Percentiles rank a stretch among this genome's conserved stretches.
These are phyloP conservation scores for Cruciata laevipes DNA, from an alignment of 257 asterid genomes.

Conservation along the genomic window DNA sequence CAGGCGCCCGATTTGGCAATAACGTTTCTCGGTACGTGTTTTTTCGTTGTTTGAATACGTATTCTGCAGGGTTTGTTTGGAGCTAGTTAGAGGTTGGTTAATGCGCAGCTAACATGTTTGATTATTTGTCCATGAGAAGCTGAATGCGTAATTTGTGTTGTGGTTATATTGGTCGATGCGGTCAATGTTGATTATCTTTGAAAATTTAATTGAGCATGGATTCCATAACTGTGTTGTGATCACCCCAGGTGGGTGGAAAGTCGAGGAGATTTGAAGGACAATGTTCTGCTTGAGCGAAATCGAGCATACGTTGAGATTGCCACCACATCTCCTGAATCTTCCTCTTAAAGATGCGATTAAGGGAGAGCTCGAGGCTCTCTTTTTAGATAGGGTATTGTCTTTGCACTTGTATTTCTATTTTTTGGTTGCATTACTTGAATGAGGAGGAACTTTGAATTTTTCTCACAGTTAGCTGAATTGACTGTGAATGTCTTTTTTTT, in stretches of 20 bases:
- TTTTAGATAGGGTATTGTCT: conserved; percentile 59
- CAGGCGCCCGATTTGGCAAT: background rate
- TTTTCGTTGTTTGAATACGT: background rate
- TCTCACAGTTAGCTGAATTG: background rate
- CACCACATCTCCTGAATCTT: conserved; percentile 39
- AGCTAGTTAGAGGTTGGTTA: background rate
- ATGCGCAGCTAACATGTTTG: conserved; percentile 1
- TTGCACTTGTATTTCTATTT: background rate
- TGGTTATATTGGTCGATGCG: background rate
- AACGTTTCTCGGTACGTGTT: background rate
- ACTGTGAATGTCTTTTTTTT: background rate
- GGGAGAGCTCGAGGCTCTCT: conserved; percentile 62
- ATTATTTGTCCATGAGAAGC: conserved; percentile 3
- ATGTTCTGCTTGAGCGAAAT: conserved; percentile 73
- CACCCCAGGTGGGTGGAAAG: background rate
- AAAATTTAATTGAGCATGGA: background rate
- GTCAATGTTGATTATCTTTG: background rate
- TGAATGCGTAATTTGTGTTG: background rate
- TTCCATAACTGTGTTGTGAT: background rate
- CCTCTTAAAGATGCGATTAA: conserved; percentile 69
- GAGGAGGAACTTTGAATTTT: background rate
- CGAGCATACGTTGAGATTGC: conserved; percentile 62
- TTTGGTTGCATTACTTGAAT: too few species aligned
- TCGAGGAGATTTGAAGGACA: conserved; percentile 14
- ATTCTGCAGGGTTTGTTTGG: background rate